phyloP scores from a whole-genome alignment of 106 monocot genomes.

The Phalaenopsis equestris region DNA sequence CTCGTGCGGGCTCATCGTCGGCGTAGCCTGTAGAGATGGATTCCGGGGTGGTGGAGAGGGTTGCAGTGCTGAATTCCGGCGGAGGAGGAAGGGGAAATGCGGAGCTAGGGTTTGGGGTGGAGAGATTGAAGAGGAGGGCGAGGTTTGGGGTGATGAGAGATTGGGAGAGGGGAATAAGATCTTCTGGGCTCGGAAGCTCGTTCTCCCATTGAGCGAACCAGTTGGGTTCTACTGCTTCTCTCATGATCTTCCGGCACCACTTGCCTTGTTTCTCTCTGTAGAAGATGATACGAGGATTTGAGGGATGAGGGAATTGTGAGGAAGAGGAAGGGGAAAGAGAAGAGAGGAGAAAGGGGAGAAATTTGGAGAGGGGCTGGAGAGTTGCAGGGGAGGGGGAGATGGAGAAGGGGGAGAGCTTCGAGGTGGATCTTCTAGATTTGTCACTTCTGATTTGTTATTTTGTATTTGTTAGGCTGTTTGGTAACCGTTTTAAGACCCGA shows the following conservation, averaged over 20 bases:
- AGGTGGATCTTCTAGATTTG: constrained; percentile 5
- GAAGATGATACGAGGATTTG: too few species aligned
- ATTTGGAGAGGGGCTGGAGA: neutral
- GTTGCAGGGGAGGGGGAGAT: neutral
- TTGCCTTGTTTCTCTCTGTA: neutral
- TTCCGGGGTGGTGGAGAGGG: neutral
- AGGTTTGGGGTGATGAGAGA: constrained; percentile 43
- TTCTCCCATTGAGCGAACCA: constrained; percentile 47
- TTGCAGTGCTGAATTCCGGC: neutral
- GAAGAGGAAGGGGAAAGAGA: neutral
- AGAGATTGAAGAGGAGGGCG: constrained; percentile 38
- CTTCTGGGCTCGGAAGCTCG: constrained; percentile 38
- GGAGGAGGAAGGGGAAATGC: neutral
- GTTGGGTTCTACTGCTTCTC: constrained; percentile 20
- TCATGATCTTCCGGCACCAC: neutral
- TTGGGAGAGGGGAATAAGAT: constrained; percentile 46
- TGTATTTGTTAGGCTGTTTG: too few species aligned
- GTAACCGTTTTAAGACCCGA: too few species aligned
- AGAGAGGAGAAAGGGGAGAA: neutral
- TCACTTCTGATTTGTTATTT: neutral
- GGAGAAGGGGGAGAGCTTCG: neutral
- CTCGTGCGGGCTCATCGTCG: constrained; percentile 30
- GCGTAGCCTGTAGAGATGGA: constrained; percentile 4
- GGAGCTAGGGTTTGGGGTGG: neutral
- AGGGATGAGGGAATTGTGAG: too few species aligned